Base-by-base conservation (phyloP, 331 rosid genomes). In the Cydonia oblonga region DNA sequence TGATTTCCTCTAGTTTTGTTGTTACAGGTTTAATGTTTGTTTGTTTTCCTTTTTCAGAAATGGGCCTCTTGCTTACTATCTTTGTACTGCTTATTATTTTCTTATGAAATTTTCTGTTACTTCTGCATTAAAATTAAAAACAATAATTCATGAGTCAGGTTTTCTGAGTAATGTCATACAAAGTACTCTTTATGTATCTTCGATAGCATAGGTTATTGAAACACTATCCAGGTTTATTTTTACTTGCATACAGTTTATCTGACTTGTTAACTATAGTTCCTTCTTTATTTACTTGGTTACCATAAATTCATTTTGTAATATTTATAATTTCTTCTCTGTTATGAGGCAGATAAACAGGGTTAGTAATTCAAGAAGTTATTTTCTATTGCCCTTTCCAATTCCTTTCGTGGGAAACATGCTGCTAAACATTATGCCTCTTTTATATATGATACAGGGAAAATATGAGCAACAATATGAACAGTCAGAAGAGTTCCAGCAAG, bases 401-500 rank as follows among this genome's bases (percentile, higher is more conserved):
- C 42, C 51, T 25, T 28, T 40, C 70, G 70, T 42, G 64, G 70
- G 22, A 80, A 61, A 62, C n/a, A 60, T 35, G 42, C 66, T 60
- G 60, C 42, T 70, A 20, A 79, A 16, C 62, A 10, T 46, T 58
- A 35, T 65, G 25, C 68, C 60, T 38, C 35, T 69, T 67, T 81
- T 69, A 59, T 75, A 24, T 80, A 28, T 80, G 42, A 22, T 62
- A 13, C 88, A 95, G 98, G 98, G 97, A 69, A 95, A 95, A 83
- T 91, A 95, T 66, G 98, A 95, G 5, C 90, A 87, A 65, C 91
- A 80, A 69, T 85, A 86, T 68, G 98, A 95, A 75, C 82, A 59
- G 63, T 89, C 97, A 25, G 96, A 89, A 72, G 96, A 89, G 74
- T 95, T 89, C 84, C 77, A 83, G 90, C 88, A 86, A 84, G 96